Evolutionary conservation across 352 stramenopile species (phyloP), one percentile per base, ranked within the genome.

Genomic region (Pythium dissotocum): DNA sequence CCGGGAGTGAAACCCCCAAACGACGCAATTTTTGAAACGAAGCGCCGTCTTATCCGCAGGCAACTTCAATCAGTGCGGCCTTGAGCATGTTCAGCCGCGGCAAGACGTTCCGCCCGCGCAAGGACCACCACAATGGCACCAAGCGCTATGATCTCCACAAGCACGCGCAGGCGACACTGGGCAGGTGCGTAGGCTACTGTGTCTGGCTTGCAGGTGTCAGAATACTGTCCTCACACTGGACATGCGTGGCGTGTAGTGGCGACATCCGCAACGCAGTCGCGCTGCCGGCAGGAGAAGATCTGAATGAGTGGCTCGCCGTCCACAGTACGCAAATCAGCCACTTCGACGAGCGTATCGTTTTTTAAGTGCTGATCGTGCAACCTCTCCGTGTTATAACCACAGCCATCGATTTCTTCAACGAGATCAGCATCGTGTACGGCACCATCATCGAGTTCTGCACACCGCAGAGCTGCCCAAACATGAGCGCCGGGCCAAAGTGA

Each of bases 331-430:
- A 14, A 18, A 44, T 14, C 38, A 18, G 28, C 28, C 28, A 30
- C 28, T 30, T 1, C 28, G 28, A 30, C 38, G 38, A 44, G 13
- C 38, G 9, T 13, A 18, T 44, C 10, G 28, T 30, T 30, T 3
- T 30, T 44, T 5, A 44, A 18, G 9, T 6, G 12, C 38, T 44
- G 16, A 44, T 13, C 16, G 5, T 44, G 9, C 6, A 6, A 57
- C 28, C 7, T 36, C 4, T 6, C 38, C 18, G n/a, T 44, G 26
- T 64, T 70, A 9, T 33, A 56, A 28, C 40, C 9, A 30, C 28
- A 97, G 90, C 90, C 26, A 90, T 98, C 26, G 94, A 98, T 71
- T 98, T 97, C 67, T 98, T 97, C 78, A 98, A 98, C 66, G 91
- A 98, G 76, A 89, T 98, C 61, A 97, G 84, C 55, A 89, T 98